Evolutionary conservation across 1,284 basidiomycete species (phyloP), one percentile per base, ranked within the genome.

Genomic region (Cryptococcus sp.): DNA sequence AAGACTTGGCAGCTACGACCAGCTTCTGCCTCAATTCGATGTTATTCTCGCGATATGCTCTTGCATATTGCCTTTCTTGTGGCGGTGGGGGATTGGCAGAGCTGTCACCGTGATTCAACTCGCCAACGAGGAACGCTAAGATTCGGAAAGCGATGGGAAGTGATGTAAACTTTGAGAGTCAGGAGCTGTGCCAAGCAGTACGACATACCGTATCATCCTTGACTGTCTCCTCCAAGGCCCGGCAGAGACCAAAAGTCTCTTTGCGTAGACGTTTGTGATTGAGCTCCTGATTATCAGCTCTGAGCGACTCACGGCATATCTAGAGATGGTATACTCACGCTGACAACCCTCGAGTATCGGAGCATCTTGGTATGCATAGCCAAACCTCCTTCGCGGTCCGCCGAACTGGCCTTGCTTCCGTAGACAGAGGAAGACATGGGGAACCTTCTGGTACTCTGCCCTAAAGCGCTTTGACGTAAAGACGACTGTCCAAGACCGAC

Each of bases 341-440:
- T 92, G 40, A 94, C 78, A 28, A 88, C 84, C 51, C 83, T 83
- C 73, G 91, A 88, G 70, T 94, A 97, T n/a, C 84, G 85, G 83
- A 93, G 88, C 90, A 94, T 93, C 76, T 91, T 91, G 70, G 82
- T 85, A 75, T 94, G 92, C 72, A 76, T 77, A 14, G 74, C 72
- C 82, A 90, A 50, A 4, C 69, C 69, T 13, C 69, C 67, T 53
- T 73, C 71, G 41, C 61, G 61, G 50, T 68, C 68, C n/a, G 51
- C 53, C 5, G 53, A 54, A 32, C 59, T 64, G 43, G 64, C 59
- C 43, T 55, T 57, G 32, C 10, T 9, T 36, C 63, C 62, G 13
- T 59, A 48, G 16, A 56, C 62, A 4, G 63, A 62, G 51, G 63
- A 59, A 5, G 14, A 19, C 46, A 24, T 41, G 36, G 56, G 53